Percentiles rank a stretch among this genome's conserved stretches.
Evolutionary conservation across 192 early-diverging fungal species (phyloP).

Genomic region (Chytriomyces hyalinus): DNA sequence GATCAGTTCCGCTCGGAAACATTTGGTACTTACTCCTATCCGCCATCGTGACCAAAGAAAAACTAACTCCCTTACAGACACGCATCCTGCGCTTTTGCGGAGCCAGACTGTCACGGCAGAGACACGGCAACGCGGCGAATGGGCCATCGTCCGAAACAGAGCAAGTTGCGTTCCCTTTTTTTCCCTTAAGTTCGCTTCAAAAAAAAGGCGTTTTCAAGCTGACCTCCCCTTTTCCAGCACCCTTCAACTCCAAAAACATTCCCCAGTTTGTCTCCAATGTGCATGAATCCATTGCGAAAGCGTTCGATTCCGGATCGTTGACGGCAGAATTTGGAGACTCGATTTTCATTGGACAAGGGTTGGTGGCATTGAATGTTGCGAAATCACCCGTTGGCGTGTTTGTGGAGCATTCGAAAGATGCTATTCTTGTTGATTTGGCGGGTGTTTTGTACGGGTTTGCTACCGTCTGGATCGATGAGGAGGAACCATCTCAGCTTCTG

Average conservation of each 20-base stretch:
- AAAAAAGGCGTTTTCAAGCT: background rate
- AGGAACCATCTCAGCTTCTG: background rate
- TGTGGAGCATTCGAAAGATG: background rate
- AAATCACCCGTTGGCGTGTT: conserved; percentile 7
- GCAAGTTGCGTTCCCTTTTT: conserved; percentile 9
- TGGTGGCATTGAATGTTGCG: background rate
- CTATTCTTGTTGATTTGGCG: conserved; percentile 12
- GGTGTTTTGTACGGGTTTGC: conserved; percentile 12
- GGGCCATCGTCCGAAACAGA: conserved; percentile 23
- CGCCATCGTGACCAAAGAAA: background rate
- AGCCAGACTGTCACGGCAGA: conserved; percentile 2
- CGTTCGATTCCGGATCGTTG: background rate
- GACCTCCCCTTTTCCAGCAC: conserved; percentile 1
- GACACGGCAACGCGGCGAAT: conserved; percentile 24
- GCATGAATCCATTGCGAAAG: conserved; percentile 13
- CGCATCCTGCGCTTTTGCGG: conserved; percentile 7
- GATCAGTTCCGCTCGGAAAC: conserved; percentile 11
- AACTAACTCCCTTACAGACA: conserved; percentile 6
- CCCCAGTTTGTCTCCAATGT: conserved; percentile 21
- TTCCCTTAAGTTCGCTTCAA: background rate
- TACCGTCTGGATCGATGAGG: background rate
- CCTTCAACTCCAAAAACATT: conserved; percentile 13
- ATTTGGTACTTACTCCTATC: background rate
- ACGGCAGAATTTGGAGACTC: background rate
- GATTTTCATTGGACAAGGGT: conserved; percentile 3